phyloP scores from a whole-genome alignment of 2,329 filamentous ascomycete genomes.

The Pseudogymnoascus sp. region DNA sequence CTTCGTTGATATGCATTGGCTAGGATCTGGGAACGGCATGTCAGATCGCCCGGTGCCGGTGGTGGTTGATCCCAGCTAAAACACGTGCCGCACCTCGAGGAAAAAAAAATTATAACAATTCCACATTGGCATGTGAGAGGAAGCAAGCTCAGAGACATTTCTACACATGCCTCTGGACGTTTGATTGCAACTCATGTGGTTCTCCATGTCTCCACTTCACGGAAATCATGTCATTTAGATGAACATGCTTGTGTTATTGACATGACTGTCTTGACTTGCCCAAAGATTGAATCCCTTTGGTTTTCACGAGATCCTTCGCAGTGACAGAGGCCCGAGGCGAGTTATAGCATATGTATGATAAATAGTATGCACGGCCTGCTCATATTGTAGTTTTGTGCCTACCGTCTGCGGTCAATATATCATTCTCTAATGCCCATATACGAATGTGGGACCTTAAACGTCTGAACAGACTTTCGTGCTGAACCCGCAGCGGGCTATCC shows the following conservation, averaged over 20 bases:
- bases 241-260: not conserved
- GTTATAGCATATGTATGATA: not conserved
- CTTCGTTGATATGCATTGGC: not conserved
- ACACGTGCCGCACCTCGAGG: not conserved
- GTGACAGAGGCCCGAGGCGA: not conserved
- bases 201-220: not conserved
- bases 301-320: not conserved
- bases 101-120: not conserved
- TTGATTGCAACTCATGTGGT: not conserved
- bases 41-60: not conserved
- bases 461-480: not conserved
- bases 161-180: not conserved
- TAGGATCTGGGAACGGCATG: not conserved
- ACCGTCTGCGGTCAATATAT: not conserved
- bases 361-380: not conserved
- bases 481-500: not conserved
- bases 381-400: not conserved
- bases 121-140: constrained; percentile 6
- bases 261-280: not conserved
- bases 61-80: not conserved
- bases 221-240: constrained; percentile 8
- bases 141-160: not conserved
- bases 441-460: not conserved
- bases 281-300: not conserved
- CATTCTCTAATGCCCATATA: not conserved